phyloP scores from a whole-genome alignment of 176 grass and related monocot genomes.

The Oryza meridionalis region DNA sequence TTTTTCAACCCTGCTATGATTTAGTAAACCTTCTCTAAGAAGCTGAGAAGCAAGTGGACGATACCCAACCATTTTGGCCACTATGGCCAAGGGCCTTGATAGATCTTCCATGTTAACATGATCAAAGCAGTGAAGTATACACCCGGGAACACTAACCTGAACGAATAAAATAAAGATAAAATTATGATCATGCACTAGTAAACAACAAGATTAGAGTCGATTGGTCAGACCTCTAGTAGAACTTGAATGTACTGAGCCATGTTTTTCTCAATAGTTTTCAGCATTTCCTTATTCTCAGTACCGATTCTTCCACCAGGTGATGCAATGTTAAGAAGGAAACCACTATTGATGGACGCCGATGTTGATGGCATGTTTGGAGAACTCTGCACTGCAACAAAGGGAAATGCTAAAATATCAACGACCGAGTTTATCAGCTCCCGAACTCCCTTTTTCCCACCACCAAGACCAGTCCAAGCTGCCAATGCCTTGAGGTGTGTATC shows the following conservation, averaged over 20 bases:
- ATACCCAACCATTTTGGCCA: constrained; percentile 96
- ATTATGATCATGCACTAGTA: constrained; percentile 33
- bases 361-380: constrained; percentile 76
- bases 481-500: constrained; percentile 72
- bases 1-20: constrained; percentile 61
- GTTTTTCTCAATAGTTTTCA: constrained; percentile 70
- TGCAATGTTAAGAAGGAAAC: constrained; percentile 79
- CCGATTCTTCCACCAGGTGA: constrained; percentile 80
- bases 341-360: constrained; percentile 89
- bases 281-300: constrained; percentile 77
- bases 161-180: constrained; percentile 11
- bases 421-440: constrained; percentile 80
- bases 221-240: constrained; percentile 66
- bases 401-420: constrained; percentile 93
- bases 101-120: constrained; percentile 73
- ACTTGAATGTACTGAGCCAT: constrained; percentile 80
- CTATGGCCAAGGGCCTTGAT: constrained; percentile 75
- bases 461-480: constrained; percentile 74
- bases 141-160: constrained; percentile 74
- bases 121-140: constrained; percentile 69
- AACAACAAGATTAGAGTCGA: constrained; percentile 4
- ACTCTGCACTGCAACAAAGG: constrained; percentile 93
- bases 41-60: constrained; percentile 72
- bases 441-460: constrained; percentile 78
- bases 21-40: constrained; percentile 86